Percentiles rank a stretch among this genome's conserved stretches.
Conservation (phyloP, 495 filamentous ascomycete genomes). For the Penicillium canescens region DNA sequence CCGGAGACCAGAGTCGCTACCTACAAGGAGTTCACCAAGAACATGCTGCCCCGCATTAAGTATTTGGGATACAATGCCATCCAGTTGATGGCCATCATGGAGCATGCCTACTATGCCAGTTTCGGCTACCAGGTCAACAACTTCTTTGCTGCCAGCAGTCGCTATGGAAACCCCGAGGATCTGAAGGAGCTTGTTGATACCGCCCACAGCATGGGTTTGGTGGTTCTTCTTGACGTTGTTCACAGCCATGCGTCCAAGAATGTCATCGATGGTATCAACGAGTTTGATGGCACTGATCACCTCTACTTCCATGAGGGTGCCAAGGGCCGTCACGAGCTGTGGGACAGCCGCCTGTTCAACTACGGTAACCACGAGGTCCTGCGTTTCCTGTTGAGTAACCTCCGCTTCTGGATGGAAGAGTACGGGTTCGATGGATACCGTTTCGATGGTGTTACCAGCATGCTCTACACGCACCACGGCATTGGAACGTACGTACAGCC, state of each 20-base stretch:
- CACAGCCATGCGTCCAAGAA: slow-evolving; percentile 99
- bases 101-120: slow-evolving; percentile 98
- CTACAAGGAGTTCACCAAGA: slow-evolving; percentile 95
- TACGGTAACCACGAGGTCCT: slow-evolving; percentile 94
- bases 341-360: slow-evolving; percentile 97
- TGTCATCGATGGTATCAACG: slow-evolving; percentile 86
- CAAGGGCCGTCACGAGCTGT: slow-evolving; percentile 84
- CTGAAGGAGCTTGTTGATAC: slow-evolving; percentile 96
- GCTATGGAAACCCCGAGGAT: slow-evolving; percentile 92
- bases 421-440: slow-evolving; percentile 96
- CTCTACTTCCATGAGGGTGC: slow-evolving; percentile 89
- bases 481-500: slow-evolving; percentile 84
- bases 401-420: slow-evolving; percentile 99
- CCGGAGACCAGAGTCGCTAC: slow-evolving; percentile 85
- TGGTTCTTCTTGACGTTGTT: slow-evolving; percentile 93
- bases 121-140: slow-evolving; percentile 98
- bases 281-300: slow-evolving; percentile 93
- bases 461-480: slow-evolving; percentile 94
- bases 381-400: slow-evolving; percentile 89
- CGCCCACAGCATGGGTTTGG: slow-evolving; percentile 85
- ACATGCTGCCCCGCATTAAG: slow-evolving; percentile 88
- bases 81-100: slow-evolving; percentile 98
- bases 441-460: slow-evolving; percentile 97
- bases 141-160: slow-evolving; percentile 96
- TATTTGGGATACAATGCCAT: slow-evolving; percentile 94